Conservation (phyloP, 805 yeast species). For the Candida adriatica region DNA sequence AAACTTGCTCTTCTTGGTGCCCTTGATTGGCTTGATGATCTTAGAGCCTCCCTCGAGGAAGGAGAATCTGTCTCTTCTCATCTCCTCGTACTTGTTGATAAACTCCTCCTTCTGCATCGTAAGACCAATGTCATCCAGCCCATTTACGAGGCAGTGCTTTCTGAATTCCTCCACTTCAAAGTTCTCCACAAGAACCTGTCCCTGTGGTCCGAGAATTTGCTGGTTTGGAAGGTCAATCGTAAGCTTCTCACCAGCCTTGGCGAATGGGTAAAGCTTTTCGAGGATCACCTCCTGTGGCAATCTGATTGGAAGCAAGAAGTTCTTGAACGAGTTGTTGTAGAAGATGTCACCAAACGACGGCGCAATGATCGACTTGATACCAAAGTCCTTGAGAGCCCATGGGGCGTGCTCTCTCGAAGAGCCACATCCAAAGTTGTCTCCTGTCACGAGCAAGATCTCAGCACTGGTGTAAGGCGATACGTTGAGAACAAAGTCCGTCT, state of each 20-base stretch:
- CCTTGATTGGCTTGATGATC: slow-evolving; percentile 56
- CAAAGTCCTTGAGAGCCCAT: slow-evolving; percentile 98
- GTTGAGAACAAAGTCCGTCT: slow-evolving; percentile 89
- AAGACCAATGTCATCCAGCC: slow-evolving; percentile 94
- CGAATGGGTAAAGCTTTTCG: slow-evolving; percentile 72
- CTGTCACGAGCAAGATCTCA: slow-evolving; percentile 81
- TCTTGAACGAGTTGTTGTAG: slow-evolving; percentile 95
- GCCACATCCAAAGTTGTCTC: slow-evolving; percentile 98
- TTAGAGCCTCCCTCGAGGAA: slow-evolving; percentile 89
- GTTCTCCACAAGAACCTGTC: slow-evolving; percentile 68
- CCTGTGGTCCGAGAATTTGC: slow-evolving; percentile 59
- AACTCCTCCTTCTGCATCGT: slow-evolving; percentile 83
- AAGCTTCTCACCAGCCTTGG: slow-evolving; percentile 59
- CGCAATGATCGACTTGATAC: slow-evolving; percentile 91
- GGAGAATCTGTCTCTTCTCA: slow-evolving; percentile 74
- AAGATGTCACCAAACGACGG: slow-evolving; percentile 98
- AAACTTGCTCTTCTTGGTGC: slow-evolving; percentile 59
- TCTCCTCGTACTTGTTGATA: slow-evolving; percentile 67
- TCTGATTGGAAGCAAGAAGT: slow-evolving; percentile 90
- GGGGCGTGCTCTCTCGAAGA: slow-evolving; percentile 99
- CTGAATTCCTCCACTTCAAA: slow-evolving; percentile 89
- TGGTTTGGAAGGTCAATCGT: slow-evolving; percentile 85
- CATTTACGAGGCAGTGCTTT: slow-evolving; percentile 90
- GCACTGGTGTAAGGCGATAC: slow-evolving; percentile 76
- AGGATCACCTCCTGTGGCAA: slow-evolving; percentile 71